Evolutionary conservation across 2,329 filamentous ascomycete species (phyloP), one percentile per base, ranked within the genome.

Genomic region (Tympanopsis confertula): DNA sequence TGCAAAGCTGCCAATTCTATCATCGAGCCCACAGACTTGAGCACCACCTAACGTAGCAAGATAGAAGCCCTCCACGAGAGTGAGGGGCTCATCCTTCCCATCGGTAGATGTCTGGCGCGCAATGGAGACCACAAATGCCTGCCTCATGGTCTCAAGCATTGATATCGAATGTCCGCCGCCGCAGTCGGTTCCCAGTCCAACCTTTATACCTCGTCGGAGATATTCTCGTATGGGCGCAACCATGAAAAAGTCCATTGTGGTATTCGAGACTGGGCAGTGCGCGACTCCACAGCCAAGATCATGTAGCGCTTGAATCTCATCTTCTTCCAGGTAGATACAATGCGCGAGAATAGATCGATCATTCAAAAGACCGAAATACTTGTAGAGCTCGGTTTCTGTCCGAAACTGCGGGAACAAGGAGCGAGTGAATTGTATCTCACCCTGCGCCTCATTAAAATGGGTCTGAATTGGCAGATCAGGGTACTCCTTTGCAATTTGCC

Each of bases 191-290:
- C 78, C 78, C 0, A 82, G 54, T 0, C 78, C 78, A 13, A 82
- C 74, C 42, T 79, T 78, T 7, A 10, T 17, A 1, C 66, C 74
- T 2, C 61, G 57, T 1, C 60, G 52, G 4, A 82, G 56, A 38
- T 78, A 77, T 18, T 73, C 65, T 1, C 72, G 62, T 5, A 82
- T 58, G 0, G 69, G 73, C 0, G 74, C 74, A 1, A 68, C 68
- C 74, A 78, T 75, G 55, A 74, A 78, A 15, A 71, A 77, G 13
- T 71, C 70, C 0, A 74, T 64, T 0, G 72, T 77, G 57, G 77
- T 79, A 50, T 81, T 82, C 7, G 74, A 64, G 2, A 75, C 66
- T 0, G 77, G 78, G 41, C 77, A 82, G 47, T 82, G 77, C 0
- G 76, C 73, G 1, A 82, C 61, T 14, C 76, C 75, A 44, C 74